phyloP scores from a whole-genome alignment of 2,329 filamentous ascomycete species.

The Botrytis fabae region DNA sequence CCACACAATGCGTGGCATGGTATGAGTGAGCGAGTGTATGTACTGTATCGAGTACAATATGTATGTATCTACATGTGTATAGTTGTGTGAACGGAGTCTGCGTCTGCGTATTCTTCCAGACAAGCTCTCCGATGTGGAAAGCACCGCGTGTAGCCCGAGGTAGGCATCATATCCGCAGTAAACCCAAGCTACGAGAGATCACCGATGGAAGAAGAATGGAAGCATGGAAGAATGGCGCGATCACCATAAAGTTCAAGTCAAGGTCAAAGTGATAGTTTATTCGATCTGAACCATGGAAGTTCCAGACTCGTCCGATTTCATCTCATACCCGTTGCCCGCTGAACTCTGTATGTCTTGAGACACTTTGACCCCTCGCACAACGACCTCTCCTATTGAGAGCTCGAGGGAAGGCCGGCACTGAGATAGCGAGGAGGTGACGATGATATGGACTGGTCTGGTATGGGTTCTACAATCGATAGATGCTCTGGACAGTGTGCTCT shows the following conservation, averaged over 20 bases:
- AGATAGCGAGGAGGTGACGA: neutral
- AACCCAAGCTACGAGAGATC: neutral
- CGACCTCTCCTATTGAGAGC: neutral
- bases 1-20: neutral
- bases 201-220: neutral
- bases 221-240: neutral
- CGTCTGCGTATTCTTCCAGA: neutral
- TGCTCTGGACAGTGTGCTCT: neutral
- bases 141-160: too few relatives aligned
- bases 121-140: neutral
- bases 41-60: neutral
- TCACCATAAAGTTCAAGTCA: neutral
- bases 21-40: neutral
- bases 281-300: neutral
- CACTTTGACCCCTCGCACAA: neutral
- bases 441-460: neutral
- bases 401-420: neutral
- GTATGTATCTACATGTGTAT: neutral
- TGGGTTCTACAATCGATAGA: neutral
- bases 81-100: neutral
- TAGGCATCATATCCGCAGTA: neutral
- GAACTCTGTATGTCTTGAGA: neutral
- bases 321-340: neutral
- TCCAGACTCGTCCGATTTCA: neutral
- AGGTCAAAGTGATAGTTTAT: neutral